phyloP scores from a whole-genome alignment of 352 stramenopile species.

The Pilasporangium apinafurcum region DNA sequence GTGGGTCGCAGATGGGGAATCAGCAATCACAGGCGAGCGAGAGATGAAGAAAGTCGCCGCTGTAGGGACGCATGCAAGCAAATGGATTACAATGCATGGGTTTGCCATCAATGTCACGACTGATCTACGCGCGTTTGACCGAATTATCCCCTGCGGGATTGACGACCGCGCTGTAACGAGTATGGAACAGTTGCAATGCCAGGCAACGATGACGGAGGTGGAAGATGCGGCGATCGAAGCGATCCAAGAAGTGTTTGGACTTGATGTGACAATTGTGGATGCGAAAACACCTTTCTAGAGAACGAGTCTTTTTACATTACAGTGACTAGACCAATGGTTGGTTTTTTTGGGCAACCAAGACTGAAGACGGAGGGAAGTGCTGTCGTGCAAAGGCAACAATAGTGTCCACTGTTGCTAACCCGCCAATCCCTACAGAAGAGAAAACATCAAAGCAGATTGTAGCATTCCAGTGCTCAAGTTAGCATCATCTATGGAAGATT shows the following conservation, averaged over 20 bases:
- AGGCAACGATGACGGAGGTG: conserved; percentile 48
- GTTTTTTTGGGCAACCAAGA: too few species aligned
- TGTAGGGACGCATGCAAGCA: conserved; percentile 92
- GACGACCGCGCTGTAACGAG: conserved; percentile 83
- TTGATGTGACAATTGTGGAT: conserved; percentile 49
- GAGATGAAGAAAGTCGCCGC: conserved; percentile 94
- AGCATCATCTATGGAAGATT: too few species aligned
- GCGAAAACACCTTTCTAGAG: conserved; percentile 25
- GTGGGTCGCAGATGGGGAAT: conserved; percentile 88
- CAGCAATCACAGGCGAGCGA: conserved; percentile 22
- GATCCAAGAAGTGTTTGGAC: conserved; percentile 60
- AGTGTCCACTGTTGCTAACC: conserved; percentile 55
- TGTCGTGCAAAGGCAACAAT: conserved; percentile 32
- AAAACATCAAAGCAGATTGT: too few species aligned
- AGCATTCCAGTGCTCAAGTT: too few species aligned
- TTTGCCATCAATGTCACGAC: conserved; percentile 96
- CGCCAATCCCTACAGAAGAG: conserved; percentile 47
- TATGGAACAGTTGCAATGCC: conserved; percentile 48
- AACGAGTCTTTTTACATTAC: background rate
- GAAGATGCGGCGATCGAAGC: conserved; percentile 60
- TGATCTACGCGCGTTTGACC: conserved; percentile 91
- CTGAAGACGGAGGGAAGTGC: conserved; percentile 8
- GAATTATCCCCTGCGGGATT: conserved; percentile 97
- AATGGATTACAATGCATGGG: conserved; percentile 98
- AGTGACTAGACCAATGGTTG: background rate